phyloP scores from a whole-genome alignment of 2,329 filamentous ascomycete species.

The Pseudocercospora pini-densiflorae region DNA sequence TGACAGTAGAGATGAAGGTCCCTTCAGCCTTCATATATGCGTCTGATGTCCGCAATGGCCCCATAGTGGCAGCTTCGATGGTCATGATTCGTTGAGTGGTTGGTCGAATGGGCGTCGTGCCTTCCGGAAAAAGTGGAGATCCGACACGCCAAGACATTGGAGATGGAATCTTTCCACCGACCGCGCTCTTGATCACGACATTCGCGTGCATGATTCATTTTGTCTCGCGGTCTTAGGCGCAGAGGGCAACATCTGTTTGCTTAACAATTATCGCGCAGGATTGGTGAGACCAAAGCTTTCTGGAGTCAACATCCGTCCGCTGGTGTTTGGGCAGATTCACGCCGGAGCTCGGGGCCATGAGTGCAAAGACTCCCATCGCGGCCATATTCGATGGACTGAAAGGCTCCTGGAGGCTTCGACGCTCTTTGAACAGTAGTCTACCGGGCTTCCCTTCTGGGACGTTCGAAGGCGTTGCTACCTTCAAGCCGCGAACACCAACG shows the following conservation, averaged over 20 bases:
- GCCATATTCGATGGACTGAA: constrained; percentile 40
- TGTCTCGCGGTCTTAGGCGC: too few species aligned
- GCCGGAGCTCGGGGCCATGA: constrained; percentile 15
- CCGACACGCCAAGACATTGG: background rate
- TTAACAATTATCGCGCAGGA: too few species aligned
- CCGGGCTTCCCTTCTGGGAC: constrained; percentile 42
- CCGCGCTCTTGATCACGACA: background rate
- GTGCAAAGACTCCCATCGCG: constrained; percentile 28
- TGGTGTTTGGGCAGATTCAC: too few species aligned
- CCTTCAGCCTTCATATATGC: background rate
- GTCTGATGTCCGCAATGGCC: background rate
- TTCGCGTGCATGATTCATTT: background rate
- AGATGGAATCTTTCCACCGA: background rate
- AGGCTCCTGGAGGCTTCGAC: constrained; percentile 41
- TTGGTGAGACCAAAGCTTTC: background rate
- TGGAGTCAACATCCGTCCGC: too few species aligned
- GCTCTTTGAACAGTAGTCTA: constrained; percentile 39
- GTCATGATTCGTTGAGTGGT: background rate
- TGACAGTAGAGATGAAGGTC: background rate
- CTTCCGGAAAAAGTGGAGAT: background rate
- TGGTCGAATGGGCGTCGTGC: too few species aligned
- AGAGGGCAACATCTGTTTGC: too few species aligned
- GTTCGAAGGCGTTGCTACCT: constrained; percentile 42
- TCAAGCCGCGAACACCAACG: constrained; percentile 37
- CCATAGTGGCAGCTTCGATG: background rate